phyloP scores from a whole-genome alignment of 2,329 filamentous ascomycete genomes.

The Xylariaceae sp. region DNA sequence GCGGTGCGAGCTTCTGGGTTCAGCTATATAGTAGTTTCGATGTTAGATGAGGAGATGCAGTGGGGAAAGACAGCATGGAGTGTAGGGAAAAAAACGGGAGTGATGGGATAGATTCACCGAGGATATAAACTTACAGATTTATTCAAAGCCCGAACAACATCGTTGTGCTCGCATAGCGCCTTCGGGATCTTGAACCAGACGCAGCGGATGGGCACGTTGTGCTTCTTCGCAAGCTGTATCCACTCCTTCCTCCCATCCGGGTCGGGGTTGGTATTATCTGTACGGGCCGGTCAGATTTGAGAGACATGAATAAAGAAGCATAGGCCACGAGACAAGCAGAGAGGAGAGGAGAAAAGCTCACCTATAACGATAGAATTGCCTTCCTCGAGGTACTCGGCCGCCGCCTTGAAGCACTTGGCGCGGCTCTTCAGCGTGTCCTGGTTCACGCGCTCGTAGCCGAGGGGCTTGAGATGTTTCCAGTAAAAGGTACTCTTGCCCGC shows the following conservation, averaged over 20 bases:
- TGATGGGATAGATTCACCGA: neutral
- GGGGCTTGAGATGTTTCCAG: conserved; percentile 67
- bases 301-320: neutral
- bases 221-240: conserved; percentile 66
- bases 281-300: neutral
- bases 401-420: conserved; percentile 66
- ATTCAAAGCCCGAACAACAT: conserved; percentile 70
- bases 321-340: too few relatives aligned
- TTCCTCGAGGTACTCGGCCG: conserved; percentile 57
- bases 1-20: conserved; percentile 76
- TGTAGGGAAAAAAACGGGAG: conserved; percentile 5
- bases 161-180: conserved; percentile 76
- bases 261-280: conserved; percentile 96
- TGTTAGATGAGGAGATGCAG: neutral
- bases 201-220: conserved; percentile 72
- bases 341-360: conserved; percentile 42
- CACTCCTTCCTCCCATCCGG: conserved; percentile 70
- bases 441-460: conserved; percentile 81
- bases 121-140: conserved; percentile 27
- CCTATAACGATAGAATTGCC: conserved; percentile 71
- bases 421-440: conserved; percentile 79
- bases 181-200: conserved; percentile 73
- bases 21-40: conserved; percentile 42
- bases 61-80: neutral
- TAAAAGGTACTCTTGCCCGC: conserved; percentile 92